Conservation (phyloP, 2,329 filamentous ascomycete species). For the Furcasterigmium furcatum region DNA sequence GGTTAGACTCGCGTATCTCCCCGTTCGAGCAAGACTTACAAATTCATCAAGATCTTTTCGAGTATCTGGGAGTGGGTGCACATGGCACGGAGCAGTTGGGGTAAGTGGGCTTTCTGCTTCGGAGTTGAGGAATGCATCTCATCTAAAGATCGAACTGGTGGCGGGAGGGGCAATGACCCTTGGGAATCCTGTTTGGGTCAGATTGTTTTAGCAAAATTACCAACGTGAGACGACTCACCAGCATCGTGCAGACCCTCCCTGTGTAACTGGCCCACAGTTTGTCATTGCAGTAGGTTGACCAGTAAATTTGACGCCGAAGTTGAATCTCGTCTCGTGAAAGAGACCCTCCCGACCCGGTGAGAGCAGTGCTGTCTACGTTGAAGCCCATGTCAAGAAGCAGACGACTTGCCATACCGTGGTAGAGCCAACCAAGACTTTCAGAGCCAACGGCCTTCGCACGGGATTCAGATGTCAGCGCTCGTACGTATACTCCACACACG, state of each 20-base stretch:
- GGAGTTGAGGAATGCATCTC: no score
- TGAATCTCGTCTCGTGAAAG: conserved; percentile 23
- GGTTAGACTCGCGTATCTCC: no score
- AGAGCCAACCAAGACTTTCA: conserved; percentile 30
- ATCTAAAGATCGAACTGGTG: conserved; percentile 4
- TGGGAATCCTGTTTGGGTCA: conserved; percentile 23
- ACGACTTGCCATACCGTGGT: conserved; percentile 30
- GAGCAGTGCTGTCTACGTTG: conserved; percentile 24
- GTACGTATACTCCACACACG: no score
- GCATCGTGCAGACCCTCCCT: conserved; percentile 27
- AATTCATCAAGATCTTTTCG: conserved; percentile 23
- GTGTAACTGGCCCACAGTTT: conserved; percentile 29
- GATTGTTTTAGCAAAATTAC: no score
- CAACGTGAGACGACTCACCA: conserved; percentile 20
- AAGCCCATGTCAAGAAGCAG: conserved; percentile 32
- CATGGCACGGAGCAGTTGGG: no score
- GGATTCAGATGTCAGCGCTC: no score
- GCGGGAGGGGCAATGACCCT: conserved; percentile 23
- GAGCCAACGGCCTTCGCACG: conserved; percentile 23
- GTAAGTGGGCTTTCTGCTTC: no score
- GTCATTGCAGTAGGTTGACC: conserved; percentile 29
- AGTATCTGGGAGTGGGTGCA: conserved; percentile 21
- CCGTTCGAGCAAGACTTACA: conserved; percentile 17
- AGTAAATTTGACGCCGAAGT: conserved; percentile 29
- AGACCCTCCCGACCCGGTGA: conserved; percentile 16